These are phyloP conservation scores for Hyphodiscus sp. DNA, from an alignment of 2,329 filamentous ascomycete species.

Conservation along the genomic window DNA sequence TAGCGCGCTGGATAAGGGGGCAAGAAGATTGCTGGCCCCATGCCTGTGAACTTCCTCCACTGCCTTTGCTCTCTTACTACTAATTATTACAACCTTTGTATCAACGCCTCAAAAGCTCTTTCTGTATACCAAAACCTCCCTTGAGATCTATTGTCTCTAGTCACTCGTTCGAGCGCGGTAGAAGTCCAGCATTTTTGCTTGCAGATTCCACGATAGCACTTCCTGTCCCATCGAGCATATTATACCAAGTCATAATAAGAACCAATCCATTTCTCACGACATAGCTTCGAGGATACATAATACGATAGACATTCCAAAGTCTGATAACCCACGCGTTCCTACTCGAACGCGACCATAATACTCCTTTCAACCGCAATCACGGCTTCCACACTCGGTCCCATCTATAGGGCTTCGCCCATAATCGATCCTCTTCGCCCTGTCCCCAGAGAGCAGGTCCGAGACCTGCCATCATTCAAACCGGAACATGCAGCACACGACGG, in stretches of 20 bases:
- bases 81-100: conserved; percentile 14
- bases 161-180: conserved; percentile 26
- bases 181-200: conserved; percentile 16
- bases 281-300: conserved; percentile 17
- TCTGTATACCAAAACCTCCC: conserved; percentile 18
- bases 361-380: conserved; percentile 34
- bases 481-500: conserved; percentile 39
- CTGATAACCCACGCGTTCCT: conserved; percentile 21
- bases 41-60: conserved; percentile 8
- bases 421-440: conserved; percentile 41
- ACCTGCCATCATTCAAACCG: conserved; percentile 40
- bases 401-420: conserved; percentile 49
- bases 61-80: conserved; percentile 5
- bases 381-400: conserved; percentile 52
- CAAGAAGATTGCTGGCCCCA: neutral
- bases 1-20: conserved; percentile 19
- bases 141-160: conserved; percentile 12
- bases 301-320: conserved; percentile 11
- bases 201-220: conserved; percentile 9
- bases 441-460: conserved; percentile 41
- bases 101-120: conserved; percentile 19
- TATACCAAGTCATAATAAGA: conserved; percentile 11
- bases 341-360: conserved; percentile 23
- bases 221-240: neutral
- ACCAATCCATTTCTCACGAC: conserved; percentile 15